Percentiles rank a stretch among this genome's conserved stretches.
These are phyloP conservation scores for Phanerochaete carnosa DNA, from an alignment of 768 basidiomycete species.

Conservation along the genomic window DNA sequence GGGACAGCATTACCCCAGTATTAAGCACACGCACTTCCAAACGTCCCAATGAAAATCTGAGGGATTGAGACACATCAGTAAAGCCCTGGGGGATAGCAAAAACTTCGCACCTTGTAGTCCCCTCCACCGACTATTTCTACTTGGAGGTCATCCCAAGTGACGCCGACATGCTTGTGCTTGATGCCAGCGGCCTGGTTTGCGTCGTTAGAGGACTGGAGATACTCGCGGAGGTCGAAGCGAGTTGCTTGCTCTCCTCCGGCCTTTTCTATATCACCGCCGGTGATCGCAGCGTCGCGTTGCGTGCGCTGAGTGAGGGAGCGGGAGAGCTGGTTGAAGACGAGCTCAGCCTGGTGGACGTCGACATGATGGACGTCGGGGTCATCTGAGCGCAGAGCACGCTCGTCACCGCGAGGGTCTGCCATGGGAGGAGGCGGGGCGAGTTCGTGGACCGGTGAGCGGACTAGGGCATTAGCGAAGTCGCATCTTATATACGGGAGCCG, in stretches of 20 bases:
- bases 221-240: slow-evolving; percentile 64
- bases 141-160: slow-evolving; percentile 68
- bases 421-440: slow-evolving; percentile 15
- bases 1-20: background rate
- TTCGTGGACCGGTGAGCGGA: background rate
- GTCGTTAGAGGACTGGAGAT: slow-evolving; percentile 64
- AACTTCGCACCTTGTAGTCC: slow-evolving; percentile 48
- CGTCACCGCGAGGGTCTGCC: slow-evolving; percentile 26
- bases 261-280: slow-evolving; percentile 33
- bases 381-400: slow-evolving; percentile 23
- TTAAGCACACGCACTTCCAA: slow-evolving; percentile 46
- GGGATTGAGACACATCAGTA: background rate
- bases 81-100: background rate
- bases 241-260: slow-evolving; percentile 31
- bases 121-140: slow-evolving; percentile 57
- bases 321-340: slow-evolving; percentile 53
- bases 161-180: slow-evolving; percentile 72
- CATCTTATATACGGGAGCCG: background rate
- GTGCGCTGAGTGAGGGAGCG: slow-evolving; percentile 27
- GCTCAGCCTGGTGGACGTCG: slow-evolving; percentile 48
- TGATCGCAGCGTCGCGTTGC: background rate
- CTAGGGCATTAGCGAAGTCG: background rate
- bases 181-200: slow-evolving; percentile 63
- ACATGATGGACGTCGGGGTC: slow-evolving; percentile 31
- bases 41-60: slow-evolving; percentile 57